Conservation (phyloP, 371 early-diverging fungal genomes). For the Mucor irregularis region DNA sequence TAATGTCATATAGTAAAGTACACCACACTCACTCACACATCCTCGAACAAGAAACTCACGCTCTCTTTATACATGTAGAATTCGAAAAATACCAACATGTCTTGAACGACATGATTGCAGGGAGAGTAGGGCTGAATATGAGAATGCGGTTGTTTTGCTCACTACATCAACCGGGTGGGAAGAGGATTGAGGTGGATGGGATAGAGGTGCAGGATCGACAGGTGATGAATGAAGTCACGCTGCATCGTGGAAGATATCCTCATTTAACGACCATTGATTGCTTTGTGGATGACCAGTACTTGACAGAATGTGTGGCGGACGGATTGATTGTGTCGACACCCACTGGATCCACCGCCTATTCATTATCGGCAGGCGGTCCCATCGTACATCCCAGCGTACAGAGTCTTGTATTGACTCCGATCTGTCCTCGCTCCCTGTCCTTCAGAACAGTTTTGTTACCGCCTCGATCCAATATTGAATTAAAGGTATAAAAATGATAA, state of each 20-base stretch:
- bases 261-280: conserved; percentile 81
- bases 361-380: conserved; percentile 90
- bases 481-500: conserved; percentile 67
- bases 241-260: conserved; percentile 87
- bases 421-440: conserved; percentile 93
- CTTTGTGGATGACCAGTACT: conserved; percentile 73
- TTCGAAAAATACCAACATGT: conserved; percentile 62
- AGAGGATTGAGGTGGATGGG: conserved; percentile 45
- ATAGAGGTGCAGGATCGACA: conserved; percentile 54
- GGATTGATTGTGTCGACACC: conserved; percentile 88
- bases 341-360: conserved; percentile 95
- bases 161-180: conserved; percentile 55
- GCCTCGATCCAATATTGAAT: conserved; percentile 61
- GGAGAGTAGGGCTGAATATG: conserved; percentile 62
- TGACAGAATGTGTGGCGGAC: conserved; percentile 83
- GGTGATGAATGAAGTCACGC: conserved; percentile 86
- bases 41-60: too few relatives aligned
- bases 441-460: conserved; percentile 93
- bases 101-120: conserved; percentile 62
- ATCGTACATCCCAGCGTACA: conserved; percentile 94
- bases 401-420: conserved; percentile 87
- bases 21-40: not conserved
- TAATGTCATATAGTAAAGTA: conserved; percentile 76
- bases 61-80: conserved; percentile 43
- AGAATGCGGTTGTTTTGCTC: conserved; percentile 80